Evolutionary conservation across 768 basidiomycete species (phyloP), one percentile per base, ranked within the genome.

Genomic region (Rhodotorula babjevae): DNA sequence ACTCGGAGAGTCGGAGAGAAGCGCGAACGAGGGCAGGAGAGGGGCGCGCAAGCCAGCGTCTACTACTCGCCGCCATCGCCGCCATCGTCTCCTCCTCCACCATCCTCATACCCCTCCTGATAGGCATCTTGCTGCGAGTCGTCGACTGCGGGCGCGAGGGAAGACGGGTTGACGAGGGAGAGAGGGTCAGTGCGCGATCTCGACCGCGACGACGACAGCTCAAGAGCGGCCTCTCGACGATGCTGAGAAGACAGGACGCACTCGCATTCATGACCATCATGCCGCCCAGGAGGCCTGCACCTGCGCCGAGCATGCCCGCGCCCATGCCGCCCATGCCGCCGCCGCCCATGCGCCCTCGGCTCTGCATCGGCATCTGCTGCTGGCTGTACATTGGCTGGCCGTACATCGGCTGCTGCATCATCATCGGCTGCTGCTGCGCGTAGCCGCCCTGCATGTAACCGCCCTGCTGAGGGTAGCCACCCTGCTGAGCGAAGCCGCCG

Each of bases 201-300:
- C 9, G 36, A 36, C 36, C n/a, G n/a, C n/a, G n/a, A n/a, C n/a
- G n/a, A n/a, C n/a, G n/a, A n/a, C n/a, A n/a, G n/a, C n/a, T n/a
- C n/a, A n/a, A n/a, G n/a, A n/a, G n/a, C n/a, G n/a, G n/a, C n/a
- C n/a, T n/a, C n/a, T n/a, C n/a, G n/a, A n/a, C n/a, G n/a, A 36
- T 36, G 36, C 5, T 4, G 9, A 9, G 36, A 36, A 36, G 36
- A 36, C 36, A 15, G 44, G 44, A 11, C 44, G 14, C 36, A 46
- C 46, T 46, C 56, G 61, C 65, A 33, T 67, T 47, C 57, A 59
- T 57, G 11, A 68, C 23, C 33, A 68, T 29, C 23, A 63, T 58
- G 3, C 71, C 71, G 8, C 71, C 71, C 6, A 72, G 31, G 9
- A 72, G 29, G 27, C 71, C 71, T 2, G 63, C 71, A 25, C 71